A percentile compares a stretch with the other conserved stretches of the same genome.
phyloP scores from a whole-genome alignment of 2,329 filamentous ascomycete genomes.

The Colletotrichum karsti region DNA sequence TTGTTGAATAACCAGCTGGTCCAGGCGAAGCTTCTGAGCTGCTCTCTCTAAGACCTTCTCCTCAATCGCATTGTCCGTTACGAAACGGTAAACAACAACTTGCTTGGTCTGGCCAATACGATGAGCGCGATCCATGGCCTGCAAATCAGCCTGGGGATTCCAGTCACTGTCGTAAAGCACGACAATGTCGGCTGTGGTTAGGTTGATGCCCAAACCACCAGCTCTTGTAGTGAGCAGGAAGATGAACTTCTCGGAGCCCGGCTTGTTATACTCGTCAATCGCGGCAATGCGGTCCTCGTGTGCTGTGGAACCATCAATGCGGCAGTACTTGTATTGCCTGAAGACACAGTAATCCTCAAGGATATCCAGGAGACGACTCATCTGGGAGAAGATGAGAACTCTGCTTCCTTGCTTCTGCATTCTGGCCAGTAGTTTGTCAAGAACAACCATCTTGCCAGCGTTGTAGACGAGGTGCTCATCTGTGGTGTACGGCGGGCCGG shows the following conservation, averaged over 20 bases:
- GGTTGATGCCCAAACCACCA: conserved; percentile 94
- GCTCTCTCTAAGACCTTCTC: conserved; percentile 97
- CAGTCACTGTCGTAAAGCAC: conserved; percentile 97
- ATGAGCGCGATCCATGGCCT: conserved; percentile 98
- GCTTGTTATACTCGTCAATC: conserved; percentile 98
- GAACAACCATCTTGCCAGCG: conserved; percentile 95
- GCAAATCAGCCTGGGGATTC: conserved; percentile 98
- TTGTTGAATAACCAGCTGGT: conserved; percentile 98
- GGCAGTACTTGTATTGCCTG: conserved; percentile 92
- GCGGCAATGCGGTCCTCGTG: conserved; percentile 97
- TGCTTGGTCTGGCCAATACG: conserved; percentile 99
- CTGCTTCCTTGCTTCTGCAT: conserved; percentile 88
- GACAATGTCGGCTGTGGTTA: conserved; percentile 95
- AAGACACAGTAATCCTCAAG: conserved; percentile 99
- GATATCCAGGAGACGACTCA: conserved; percentile 97
- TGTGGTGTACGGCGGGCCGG: conserved; percentile 96
- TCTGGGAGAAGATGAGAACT: conserved; percentile 99
- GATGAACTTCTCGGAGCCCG: conserved; percentile 93
- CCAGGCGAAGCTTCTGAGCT: conserved; percentile 93
- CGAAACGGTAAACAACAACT: conserved; percentile 94
- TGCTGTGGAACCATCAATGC: conserved; percentile 95
- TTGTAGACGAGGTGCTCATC: conserved; percentile 96
- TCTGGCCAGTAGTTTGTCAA: conserved; percentile 88
- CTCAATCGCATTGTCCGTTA: conserved; percentile 97
- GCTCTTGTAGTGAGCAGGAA: conserved; percentile 96